phyloP scores from a whole-genome alignment of 495 filamentous ascomycete genomes.

The Tuber microsphaerosporum region DNA sequence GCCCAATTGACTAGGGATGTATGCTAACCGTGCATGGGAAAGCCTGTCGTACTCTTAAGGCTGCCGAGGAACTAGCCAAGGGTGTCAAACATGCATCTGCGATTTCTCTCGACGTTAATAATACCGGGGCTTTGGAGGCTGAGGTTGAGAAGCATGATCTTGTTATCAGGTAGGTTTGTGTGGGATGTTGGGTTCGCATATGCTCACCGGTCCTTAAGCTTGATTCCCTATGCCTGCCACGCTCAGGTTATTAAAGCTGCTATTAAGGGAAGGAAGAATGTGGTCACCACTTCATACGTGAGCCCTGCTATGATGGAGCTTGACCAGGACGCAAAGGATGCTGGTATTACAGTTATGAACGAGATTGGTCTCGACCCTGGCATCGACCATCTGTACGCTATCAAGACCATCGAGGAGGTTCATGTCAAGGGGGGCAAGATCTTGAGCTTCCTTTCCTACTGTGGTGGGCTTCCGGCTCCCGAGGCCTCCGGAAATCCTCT shows the following conservation, averaged over 20 bases:
- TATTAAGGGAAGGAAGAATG: conserved; percentile 85
- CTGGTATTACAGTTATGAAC: conserved; percentile 96
- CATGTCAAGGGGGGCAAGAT: conserved; percentile 83
- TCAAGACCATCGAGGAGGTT: conserved; percentile 80
- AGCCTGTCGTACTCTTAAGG: conserved; percentile 82
- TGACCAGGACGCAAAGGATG: conserved; percentile 72
- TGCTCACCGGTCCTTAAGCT: conserved; percentile 30
- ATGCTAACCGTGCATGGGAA: conserved; percentile 11
- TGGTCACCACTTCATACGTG: conserved; percentile 93
- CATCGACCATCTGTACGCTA: conserved; percentile 76
- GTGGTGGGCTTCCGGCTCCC: conserved; percentile 76
- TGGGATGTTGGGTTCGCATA: background rate
- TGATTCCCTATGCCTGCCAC: conserved; percentile 94
- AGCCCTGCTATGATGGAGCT: conserved; percentile 88
- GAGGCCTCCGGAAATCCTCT: conserved; percentile 84
- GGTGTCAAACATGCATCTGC: conserved; percentile 64
- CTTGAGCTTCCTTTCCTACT: conserved; percentile 74
- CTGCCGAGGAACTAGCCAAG: conserved; percentile 63
- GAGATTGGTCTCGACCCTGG: conserved; percentile 75
- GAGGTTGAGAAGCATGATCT: conserved; percentile 72
- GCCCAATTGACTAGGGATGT: conserved; percentile 10
- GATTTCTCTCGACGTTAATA: conserved; percentile 74
- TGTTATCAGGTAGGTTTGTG: conserved; percentile 51
- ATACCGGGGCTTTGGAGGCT: conserved; percentile 66
- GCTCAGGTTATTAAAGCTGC: conserved; percentile 86